Evolutionary conservation across 2,329 filamentous ascomycete genomes (phyloP), one percentile per base, ranked within the genome.

Genomic region (Monilinia laxa): DNA sequence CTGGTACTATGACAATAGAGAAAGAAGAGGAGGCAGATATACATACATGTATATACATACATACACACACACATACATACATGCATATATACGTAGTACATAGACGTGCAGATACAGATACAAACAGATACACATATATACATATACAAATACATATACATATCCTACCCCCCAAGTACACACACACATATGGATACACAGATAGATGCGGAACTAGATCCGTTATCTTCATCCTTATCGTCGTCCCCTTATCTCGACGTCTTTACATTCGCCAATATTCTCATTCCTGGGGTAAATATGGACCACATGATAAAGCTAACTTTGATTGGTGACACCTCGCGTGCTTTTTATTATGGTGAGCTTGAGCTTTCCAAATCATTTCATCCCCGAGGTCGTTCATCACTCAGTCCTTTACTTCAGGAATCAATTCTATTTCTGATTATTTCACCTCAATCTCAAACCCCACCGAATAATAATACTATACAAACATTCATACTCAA

Each of bases 301-400:
- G 40, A 47, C 4, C 14, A 4, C 2, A 10, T 0, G 5, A 42
- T 7, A 6, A 4, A 2, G 1, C 35, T 64, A 64, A 16, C 62
- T 23, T 9, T 9, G 51, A 54, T 53, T n/a, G 49, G 64, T 16
- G 40, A 51, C 54, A 40, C 56, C 64, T 54, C 56, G 56, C 28
- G 64, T 66, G 64, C 49, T 54, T 54, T 54, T 38, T n/a, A 60
- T 35, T 35, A 20, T 65, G 23, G 40, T 20, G n/a, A n/a, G n/a
- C n/a, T n/a, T 45, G 40, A 52, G 54, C 42, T 60, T 52, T 49
- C 11, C 23, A 45, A 58, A n/a, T 23, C 40, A 31, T 58, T 18
- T 45, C 12, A 40, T 31, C 40, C 40, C 57, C 25, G 28, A 35
- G 7, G 9, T 18, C 31, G 31, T 35, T 5, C 7, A 35, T 35